Evolutionary conservation across 1,284 basidiomycete genomes (phyloP), one percentile per base, ranked within the genome.

Genomic region (Puccinia polysora): DNA sequence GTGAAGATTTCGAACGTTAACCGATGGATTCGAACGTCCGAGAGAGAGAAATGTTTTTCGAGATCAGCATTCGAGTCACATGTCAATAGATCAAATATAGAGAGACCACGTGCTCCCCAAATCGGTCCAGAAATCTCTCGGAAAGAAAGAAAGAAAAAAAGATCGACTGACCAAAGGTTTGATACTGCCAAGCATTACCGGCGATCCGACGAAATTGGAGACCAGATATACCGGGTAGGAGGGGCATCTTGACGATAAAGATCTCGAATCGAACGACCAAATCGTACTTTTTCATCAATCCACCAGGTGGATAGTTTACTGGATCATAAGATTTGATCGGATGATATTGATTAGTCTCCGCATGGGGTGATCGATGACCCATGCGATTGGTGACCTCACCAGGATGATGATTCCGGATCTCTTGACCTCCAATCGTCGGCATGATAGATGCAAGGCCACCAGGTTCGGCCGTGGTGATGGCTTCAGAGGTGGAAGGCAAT

Each of bases 171-270:
- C 69, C 69, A 64, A 63, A 72, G 25, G 69, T 72, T 72, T 72
- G 69, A 73, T 81, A 81, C 81, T 97, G 92, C 94, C 93, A 97
- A 1, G 91, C 91, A 76, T 97, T 92, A 2, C 94, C 94, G 53
- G 90, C 87, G 0, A 89, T 86, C 72, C 95, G 84, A 67, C 94
- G 87, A 83, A 98, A 98, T 79, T 97, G 95, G 73, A 98, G 88
- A 0, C 95, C 95, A 79, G 97, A 91, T 36, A 98, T 83, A 14
- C 81, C 81, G 0, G 94, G 91, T 73, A 98, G 81, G 84, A 89
- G 90, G 36, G 95, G 95, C 20, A 94, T 91, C 85, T 94, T 94
- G 78, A 96, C 90, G 74, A 96, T 88, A 79, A 89, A 93, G 73
- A 96, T 90, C 81, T 97, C 93, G 81, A 96, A 97, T 74, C 90